phyloP scores from a whole-genome alignment of 805 yeast species.

The Allodekkera sacchari region DNA sequence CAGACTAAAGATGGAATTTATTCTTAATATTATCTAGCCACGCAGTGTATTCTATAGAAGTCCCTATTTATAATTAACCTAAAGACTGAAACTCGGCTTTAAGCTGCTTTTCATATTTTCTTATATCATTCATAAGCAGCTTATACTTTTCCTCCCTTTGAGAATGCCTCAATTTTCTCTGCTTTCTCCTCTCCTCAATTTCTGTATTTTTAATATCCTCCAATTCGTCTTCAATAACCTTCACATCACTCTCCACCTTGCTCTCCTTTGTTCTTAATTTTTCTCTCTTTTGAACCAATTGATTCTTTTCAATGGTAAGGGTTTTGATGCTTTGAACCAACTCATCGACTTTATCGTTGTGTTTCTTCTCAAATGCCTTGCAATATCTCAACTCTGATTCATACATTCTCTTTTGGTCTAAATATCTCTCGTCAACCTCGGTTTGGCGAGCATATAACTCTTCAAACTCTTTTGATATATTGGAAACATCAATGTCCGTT shows the following conservation, averaged over 20 bases:
- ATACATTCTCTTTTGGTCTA: conserved; percentile 29
- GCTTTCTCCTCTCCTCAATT: conserved; percentile 14
- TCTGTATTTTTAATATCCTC: conserved; percentile 18
- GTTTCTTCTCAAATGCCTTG: conserved; percentile 23
- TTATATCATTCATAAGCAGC: conserved; percentile 15
- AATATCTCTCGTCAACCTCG: conserved; percentile 30
- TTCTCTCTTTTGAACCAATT: conserved; percentile 25
- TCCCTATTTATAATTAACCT: no score
- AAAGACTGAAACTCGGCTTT: conserved; percentile 3
- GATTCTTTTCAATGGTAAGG: conserved; percentile 22
- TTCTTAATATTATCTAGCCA: no score
- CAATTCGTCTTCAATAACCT: conserved; percentile 16
- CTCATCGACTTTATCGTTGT: conserved; percentile 17
- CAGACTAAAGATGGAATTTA: no score
- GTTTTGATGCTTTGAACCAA: conserved; percentile 15
- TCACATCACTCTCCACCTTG: conserved; percentile 21
- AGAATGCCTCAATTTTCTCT: conserved; percentile 14
- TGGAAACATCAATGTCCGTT: conserved; percentile 28
- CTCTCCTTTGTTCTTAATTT: conserved; percentile 22
- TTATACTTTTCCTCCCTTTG: conserved; percentile 19
- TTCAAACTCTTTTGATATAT: conserved; percentile 27
- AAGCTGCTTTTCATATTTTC: conserved; percentile 17
- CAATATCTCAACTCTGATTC: conserved; percentile 27
- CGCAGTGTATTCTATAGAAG: no score
- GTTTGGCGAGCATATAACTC: conserved; percentile 27